A percentile compares a stretch with the other conserved stretches of the same genome.
These are phyloP conservation scores for Tylopilus felleus DNA, from an alignment of 768 basidiomycete genomes.

Conservation along the genomic window DNA sequence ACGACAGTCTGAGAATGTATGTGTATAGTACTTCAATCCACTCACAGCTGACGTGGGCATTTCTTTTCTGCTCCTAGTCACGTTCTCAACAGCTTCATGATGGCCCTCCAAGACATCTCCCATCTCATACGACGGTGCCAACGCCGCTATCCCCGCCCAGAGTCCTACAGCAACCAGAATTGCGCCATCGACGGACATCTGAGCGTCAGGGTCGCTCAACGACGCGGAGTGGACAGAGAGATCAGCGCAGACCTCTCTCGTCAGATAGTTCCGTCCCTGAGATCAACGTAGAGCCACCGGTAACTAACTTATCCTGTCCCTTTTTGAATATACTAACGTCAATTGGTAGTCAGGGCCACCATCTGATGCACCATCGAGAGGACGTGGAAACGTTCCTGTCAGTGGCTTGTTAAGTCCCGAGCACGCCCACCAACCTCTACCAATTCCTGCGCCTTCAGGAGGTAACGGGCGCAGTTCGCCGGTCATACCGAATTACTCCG, in stretches of 20 bases:
- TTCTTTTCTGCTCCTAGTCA: constrained; percentile 11
- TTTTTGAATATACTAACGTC: constrained; percentile 14
- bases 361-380: constrained; percentile 33
- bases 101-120: constrained; percentile 16
- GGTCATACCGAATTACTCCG: constrained; percentile 13
- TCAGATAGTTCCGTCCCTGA: constrained; percentile 36
- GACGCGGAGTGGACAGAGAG: constrained; percentile 12
- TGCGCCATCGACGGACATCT: constrained; percentile 19
- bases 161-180: constrained; percentile 9
- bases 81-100: constrained; percentile 13
- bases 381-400: constrained; percentile 6
- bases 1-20: constrained; percentile 19
- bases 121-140: constrained; percentile 21
- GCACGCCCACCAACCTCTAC: constrained; percentile 29
- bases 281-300: constrained; percentile 31
- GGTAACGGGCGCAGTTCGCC: constrained; percentile 13
- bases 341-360: constrained; percentile 28
- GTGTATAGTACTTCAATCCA: background rate
- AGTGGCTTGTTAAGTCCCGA: constrained; percentile 30
- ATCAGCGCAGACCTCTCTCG: constrained; percentile 25
- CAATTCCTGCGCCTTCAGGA: constrained; percentile 18
- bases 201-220: constrained; percentile 27
- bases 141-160: constrained; percentile 27
- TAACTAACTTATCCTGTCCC: constrained; percentile 14
- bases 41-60: background rate